Percentiles rank a stretch among this genome's conserved stretches.
Evolutionary conservation across 306 rosid genomes (phyloP).

Genomic region (Quercus glauca): DNA sequence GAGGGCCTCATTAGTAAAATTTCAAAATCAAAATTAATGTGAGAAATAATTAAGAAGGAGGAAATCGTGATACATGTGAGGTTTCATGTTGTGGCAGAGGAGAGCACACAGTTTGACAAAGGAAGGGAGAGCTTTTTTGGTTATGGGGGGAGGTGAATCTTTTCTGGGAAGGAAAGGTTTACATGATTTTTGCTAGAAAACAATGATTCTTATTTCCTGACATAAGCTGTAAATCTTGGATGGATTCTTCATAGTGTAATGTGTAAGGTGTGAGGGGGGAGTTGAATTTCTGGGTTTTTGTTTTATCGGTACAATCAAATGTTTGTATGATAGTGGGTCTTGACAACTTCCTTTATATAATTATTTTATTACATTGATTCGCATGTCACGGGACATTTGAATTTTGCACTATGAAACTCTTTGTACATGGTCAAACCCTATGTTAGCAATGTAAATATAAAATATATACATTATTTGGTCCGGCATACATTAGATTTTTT

Average conservation of each 20-base stretch:
- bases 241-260: background rate
- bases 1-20: too few species aligned
- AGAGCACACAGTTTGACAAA: background rate
- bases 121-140: background rate
- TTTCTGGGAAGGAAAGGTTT: constrained; percentile 27
- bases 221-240: constrained; percentile 9
- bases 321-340: constrained; percentile 5
- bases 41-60: too few species aligned
- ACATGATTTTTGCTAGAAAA: constrained; percentile 24
- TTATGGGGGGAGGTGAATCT: background rate
- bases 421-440: background rate
- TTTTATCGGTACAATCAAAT: constrained; percentile 15
- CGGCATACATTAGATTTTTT: too few species aligned
- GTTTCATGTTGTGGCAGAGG: too few species aligned
- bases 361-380: constrained; percentile 4
- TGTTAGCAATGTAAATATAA: background rate
- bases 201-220: constrained; percentile 25
- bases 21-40: too few species aligned
- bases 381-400: constrained; percentile 21
- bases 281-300: constrained; percentile 9
- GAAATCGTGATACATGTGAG: too few species aligned
- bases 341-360: background rate
- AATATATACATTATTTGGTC: too few species aligned
- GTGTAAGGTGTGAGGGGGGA: background rate
- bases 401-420: background rate